These are phyloP conservation scores for Macroventuria anomochaeta DNA, from an alignment of 2,329 filamentous ascomycete species.

Conservation along the genomic window DNA sequence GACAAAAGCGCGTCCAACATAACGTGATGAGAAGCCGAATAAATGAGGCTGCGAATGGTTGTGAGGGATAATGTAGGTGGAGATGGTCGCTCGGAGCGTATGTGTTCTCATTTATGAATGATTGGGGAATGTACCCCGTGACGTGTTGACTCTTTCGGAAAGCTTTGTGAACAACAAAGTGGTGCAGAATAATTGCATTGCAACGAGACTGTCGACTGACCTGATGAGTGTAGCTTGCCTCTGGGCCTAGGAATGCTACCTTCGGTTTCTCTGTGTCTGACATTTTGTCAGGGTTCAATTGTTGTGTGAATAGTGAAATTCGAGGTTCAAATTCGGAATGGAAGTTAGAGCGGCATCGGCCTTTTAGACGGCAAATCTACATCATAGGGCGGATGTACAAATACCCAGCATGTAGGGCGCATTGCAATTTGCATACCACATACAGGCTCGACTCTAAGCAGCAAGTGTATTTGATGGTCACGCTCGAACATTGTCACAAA, in stretches of 20 bases:
- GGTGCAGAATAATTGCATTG: background rate
- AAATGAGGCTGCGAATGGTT: background rate
- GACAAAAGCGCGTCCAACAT: background rate
- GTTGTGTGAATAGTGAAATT: background rate
- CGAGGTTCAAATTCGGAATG: slow-evolving; percentile 7
- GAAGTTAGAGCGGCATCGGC: slow-evolving; percentile 21
- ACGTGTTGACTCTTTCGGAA: slow-evolving; percentile 6
- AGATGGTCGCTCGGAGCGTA: background rate
- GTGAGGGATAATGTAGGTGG: too few species aligned
- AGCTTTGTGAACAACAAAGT: background rate
- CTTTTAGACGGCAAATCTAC: slow-evolving; percentile 9
- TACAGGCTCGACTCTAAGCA: too few species aligned
- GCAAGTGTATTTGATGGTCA: too few species aligned
- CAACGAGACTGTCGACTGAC: slow-evolving; percentile 47
- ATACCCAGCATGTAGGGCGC: slow-evolving; percentile 7
- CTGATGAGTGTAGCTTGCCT: slow-evolving; percentile 74
- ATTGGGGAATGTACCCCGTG: background rate
- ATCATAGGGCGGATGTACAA: slow-evolving; percentile 10
- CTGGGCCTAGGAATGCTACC: slow-evolving; percentile 68
- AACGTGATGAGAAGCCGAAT: background rate
- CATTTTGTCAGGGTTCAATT: slow-evolving; percentile 16
- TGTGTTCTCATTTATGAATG: background rate
- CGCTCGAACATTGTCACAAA: background rate
- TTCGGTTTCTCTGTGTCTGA: slow-evolving; percentile 26
- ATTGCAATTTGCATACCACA: background rate